phyloP scores from a whole-genome alignment of 306 rosid species.

The Mimosa pudica region DNA sequence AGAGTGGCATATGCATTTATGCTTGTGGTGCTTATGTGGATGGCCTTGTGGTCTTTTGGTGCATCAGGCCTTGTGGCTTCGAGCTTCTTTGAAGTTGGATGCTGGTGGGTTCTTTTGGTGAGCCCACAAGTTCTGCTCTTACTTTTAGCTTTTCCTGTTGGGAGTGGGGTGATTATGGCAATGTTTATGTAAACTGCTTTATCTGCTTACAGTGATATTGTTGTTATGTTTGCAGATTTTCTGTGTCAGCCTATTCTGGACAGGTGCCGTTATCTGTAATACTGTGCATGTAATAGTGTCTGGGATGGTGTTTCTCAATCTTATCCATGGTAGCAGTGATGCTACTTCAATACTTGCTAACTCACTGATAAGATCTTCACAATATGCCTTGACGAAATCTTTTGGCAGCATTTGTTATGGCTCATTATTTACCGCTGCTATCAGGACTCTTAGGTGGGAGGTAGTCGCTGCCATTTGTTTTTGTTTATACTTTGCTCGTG shows the following conservation, averaged over 20 bases:
- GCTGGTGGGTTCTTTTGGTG: conserved; percentile 99
- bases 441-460: conserved; percentile 95
- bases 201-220: conserved; percentile 37
- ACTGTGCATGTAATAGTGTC: conserved; percentile 94
- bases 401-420: conserved; percentile 99
- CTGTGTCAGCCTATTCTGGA: conserved; percentile 95
- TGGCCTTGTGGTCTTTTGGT: conserved; percentile 96
- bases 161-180: conserved; percentile 35
- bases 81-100: conserved; percentile 80
- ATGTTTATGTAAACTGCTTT: conserved; percentile 12
- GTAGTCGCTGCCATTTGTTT: conserved; percentile 37
- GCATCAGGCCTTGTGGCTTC: conserved; percentile 98
- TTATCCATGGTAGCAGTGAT: conserved; percentile 82
- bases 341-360: conserved; percentile 75
- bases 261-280: conserved; percentile 94
- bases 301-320: conserved; percentile 97
- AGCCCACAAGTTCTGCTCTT: conserved; percentile 93
- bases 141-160: conserved; percentile 42
- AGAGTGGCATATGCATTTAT: conserved; percentile 87
- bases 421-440: conserved; percentile 94
- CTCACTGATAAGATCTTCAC: conserved; percentile 70
- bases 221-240: conserved; percentile 63
- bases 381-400: conserved; percentile 83
- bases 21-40: conserved; percentile 80
- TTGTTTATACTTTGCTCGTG: conserved; percentile 10